Evolutionary conservation across 257 asterid genomes (phyloP).

Genomic region (Nicotiana tabacum): DNA sequence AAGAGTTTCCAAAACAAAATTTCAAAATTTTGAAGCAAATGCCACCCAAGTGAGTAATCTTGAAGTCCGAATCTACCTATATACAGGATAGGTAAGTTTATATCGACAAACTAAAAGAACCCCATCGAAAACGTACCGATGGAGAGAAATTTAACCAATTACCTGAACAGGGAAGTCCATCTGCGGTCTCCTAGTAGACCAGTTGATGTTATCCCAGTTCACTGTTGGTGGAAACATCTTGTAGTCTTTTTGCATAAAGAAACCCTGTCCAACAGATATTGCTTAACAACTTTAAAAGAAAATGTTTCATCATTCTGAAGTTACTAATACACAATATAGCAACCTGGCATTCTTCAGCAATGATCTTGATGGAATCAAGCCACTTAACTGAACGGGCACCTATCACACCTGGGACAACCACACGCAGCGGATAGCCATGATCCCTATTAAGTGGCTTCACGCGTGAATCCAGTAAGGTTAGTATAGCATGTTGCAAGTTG

Average conservation of each 20-base stretch:
- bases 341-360: slow-evolving; percentile 89
- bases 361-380: slow-evolving; percentile 82
- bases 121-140: neutral
- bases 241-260: slow-evolving; percentile 94
- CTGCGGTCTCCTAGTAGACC: slow-evolving; percentile 90
- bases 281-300: slow-evolving; percentile 10
- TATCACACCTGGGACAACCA: slow-evolving; percentile 95
- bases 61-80: neutral
- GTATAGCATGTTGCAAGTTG: neutral
- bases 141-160: neutral
- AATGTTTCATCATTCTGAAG: slow-evolving; percentile 12
- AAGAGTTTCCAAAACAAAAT: neutral
- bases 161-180: slow-evolving; percentile 98
- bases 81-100: neutral
- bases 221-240: slow-evolving; percentile 98
- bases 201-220: slow-evolving; percentile 87
- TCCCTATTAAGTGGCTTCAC: slow-evolving; percentile 83
- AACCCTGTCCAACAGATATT: slow-evolving; percentile 55
- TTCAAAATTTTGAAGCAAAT: neutral
- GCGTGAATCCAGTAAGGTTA: neutral
- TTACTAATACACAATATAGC: slow-evolving; percentile 1
- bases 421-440: slow-evolving; percentile 97
- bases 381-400: slow-evolving; percentile 99
- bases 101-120: neutral
- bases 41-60: neutral